Evolutionary conservation across 441 rosid genomes (phyloP).

Genomic region (Croton setiger): DNA sequence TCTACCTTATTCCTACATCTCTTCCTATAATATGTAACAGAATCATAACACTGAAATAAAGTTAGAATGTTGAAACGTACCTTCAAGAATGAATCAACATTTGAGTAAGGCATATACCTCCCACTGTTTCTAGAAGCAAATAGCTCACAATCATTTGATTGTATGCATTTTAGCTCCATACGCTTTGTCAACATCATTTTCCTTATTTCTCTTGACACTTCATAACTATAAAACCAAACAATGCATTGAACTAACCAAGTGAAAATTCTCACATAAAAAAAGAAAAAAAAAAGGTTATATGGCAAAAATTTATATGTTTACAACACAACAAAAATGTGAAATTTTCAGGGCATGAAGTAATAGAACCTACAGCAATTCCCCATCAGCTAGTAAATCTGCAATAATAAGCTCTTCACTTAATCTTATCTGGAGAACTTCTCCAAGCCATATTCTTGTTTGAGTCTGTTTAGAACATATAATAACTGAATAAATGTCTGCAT

Average conservation of each 20-base stretch:
- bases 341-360: not conserved
- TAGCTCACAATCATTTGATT: slow-evolving; percentile 21
- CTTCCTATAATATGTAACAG: not conserved
- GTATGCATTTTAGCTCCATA: slow-evolving; percentile 21
- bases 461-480: slow-evolving; percentile 19
- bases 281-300: not conserved
- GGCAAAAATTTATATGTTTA: too few species aligned
- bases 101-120: slow-evolving; percentile 34
- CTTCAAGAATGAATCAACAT: slow-evolving; percentile 36
- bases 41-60: not conserved
- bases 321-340: not conserved
- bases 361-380: slow-evolving; percentile 29
- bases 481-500: not conserved
- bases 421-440: slow-evolving; percentile 32
- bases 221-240: slow-evolving; percentile 26
- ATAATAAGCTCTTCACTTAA: slow-evolving; percentile 21
- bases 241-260: not conserved
- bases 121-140: slow-evolving; percentile 30
- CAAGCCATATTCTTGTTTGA: slow-evolving; percentile 36
- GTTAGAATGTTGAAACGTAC: slow-evolving; percentile 11
- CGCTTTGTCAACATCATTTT: slow-evolving; percentile 21
- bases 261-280: not conserved
- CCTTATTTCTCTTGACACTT: slow-evolving; percentile 31
- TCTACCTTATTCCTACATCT: too few species aligned
- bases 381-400: slow-evolving; percentile 35